Base-by-base conservation (phyloP, 176 grass and related monocot genomes). In the Juncus effusus region DNA sequence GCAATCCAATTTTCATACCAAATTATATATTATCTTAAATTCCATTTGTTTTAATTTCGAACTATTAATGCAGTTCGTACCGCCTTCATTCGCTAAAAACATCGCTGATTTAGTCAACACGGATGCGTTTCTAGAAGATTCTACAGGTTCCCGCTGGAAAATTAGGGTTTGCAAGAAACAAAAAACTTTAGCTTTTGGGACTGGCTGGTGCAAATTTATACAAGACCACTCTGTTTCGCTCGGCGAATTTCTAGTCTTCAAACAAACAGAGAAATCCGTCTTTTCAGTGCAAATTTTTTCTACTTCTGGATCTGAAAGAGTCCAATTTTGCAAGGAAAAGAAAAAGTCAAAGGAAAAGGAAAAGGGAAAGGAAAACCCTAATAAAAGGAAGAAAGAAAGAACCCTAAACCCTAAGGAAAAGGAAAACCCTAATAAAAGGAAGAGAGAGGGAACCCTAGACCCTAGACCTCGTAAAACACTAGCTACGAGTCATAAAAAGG, bases 191-290 rank as follows among this genome's bases (percentile, higher is more conserved):
- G 82, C 78, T 0, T 84, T 91, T 7, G 80, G 78, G 10, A 59
- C 78, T 28, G 88, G 84, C 6, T 91, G 88, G 88, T 59, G 56
- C 35, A 84, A 82, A 35, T 92, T 92, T 12, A 80, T 82, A 51
- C 60, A 76, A 16, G 84, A 92, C 36, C 84, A 92, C 13, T 63
- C 56, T 51, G 59, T 92, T 72, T 65, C 71, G 52, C 57, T 61
- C 0, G 84, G 88, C 41, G 81, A 92, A 76, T 84, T 92, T 69
- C 13, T 84, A 15, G 80, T 92, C 40, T 87, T 87, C 74, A 81
- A 78, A 64, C 76, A 81, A 74, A 69, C 83, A 12, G 45, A 59
- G 58, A 67, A 75, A 81, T 76, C 59, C 3, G 73, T 80, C 10
- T 86, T 83, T 75, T 63, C 60, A 1, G 87, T 86, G 10, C 87